Conservation (phyloP, 768 basidiomycete species). For the Kwoniella bestiolae region DNA sequence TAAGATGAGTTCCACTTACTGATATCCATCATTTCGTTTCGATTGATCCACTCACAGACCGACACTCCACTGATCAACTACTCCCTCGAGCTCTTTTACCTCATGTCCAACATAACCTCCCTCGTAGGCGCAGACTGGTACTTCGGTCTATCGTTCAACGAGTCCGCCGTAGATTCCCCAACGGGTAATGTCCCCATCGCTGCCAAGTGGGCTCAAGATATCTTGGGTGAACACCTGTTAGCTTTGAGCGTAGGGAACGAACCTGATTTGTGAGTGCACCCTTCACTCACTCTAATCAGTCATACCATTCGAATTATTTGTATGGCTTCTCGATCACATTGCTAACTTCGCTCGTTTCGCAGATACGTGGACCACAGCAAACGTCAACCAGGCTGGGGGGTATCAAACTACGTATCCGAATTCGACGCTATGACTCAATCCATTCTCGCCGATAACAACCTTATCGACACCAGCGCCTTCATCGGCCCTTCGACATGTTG, state of each 20-base stretch:
- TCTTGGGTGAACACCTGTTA: conserved; percentile 69
- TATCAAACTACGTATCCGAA: conserved; percentile 63
- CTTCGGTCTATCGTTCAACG: conserved; percentile 65
- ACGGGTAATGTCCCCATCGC: conserved; percentile 62
- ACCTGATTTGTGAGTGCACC: conserved; percentile 67
- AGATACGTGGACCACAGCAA: conserved; percentile 54
- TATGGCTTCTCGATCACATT: too few species aligned
- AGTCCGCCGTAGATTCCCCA: conserved; percentile 59
- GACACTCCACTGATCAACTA: conserved; percentile 55
- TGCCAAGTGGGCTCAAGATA: conserved; percentile 65
- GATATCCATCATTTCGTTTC: too few species aligned
- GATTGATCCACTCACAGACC: conserved; percentile 31
- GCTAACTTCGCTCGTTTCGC: too few species aligned
- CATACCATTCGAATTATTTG: too few species aligned
- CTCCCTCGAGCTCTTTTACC: conserved; percentile 59
- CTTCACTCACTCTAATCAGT: not conserved
- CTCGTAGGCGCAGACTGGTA: conserved; percentile 72
- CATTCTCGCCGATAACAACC: conserved; percentile 50
- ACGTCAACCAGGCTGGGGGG: conserved; percentile 47
- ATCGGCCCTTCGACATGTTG: conserved; percentile 70
- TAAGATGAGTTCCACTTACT: too few species aligned
- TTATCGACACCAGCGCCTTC: conserved; percentile 62
- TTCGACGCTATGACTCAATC: conserved; percentile 63
- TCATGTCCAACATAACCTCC: conserved; percentile 66
- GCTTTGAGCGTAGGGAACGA: conserved; percentile 77